A percentile compares a stretch with the other conserved stretches of the same genome.
phyloP scores from a whole-genome alignment of 2,329 filamentous ascomycete genomes.

The Lanzia echinophila region DNA sequence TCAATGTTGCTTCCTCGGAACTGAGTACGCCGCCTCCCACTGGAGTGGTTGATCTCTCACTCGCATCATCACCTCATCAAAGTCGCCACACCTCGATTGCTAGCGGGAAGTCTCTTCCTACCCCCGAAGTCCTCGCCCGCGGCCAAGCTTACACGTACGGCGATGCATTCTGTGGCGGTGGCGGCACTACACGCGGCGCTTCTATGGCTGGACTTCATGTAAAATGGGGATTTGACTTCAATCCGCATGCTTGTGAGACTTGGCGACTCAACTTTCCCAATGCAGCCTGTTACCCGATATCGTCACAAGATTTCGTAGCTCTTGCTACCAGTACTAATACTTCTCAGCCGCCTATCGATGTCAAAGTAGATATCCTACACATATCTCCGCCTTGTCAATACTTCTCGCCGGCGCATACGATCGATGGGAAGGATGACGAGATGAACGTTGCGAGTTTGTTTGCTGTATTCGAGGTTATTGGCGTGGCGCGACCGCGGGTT shows the following conservation, averaged over 20 bases:
- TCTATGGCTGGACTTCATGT: conserved; percentile 50
- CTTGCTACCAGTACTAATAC: not conserved
- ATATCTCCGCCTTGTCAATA: conserved; percentile 72
- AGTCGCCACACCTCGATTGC: not conserved
- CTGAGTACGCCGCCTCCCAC: conserved; percentile 13
- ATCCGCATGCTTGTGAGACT: conserved; percentile 15
- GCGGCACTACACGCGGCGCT: conserved; percentile 63
- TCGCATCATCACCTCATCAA: not conserved
- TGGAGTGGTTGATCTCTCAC: conserved; percentile 19
- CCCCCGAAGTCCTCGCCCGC: conserved; percentile 15
- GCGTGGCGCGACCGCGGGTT: conserved; percentile 55
- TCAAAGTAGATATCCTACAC: conserved; percentile 62
- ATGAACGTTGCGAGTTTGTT: conserved; percentile 57
- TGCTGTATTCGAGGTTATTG: conserved; percentile 48
- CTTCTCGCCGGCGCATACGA: conserved; percentile 66
- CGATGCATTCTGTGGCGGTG: conserved; percentile 68
- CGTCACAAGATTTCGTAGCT: conserved; percentile 44
- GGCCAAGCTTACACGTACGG: conserved; percentile 50
- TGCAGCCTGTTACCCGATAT: conserved; percentile 41
- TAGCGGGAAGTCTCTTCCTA: conserved; percentile 2
- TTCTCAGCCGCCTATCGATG: conserved; percentile 12
- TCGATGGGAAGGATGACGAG: conserved; percentile 52
- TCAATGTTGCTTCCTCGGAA: no score
- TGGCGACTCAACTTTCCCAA: conserved; percentile 24
- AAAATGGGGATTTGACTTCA: conserved; percentile 58